Base-by-base conservation (phyloP, 352 stramenopile species). In the Heterotrichella gracilis region DNA sequence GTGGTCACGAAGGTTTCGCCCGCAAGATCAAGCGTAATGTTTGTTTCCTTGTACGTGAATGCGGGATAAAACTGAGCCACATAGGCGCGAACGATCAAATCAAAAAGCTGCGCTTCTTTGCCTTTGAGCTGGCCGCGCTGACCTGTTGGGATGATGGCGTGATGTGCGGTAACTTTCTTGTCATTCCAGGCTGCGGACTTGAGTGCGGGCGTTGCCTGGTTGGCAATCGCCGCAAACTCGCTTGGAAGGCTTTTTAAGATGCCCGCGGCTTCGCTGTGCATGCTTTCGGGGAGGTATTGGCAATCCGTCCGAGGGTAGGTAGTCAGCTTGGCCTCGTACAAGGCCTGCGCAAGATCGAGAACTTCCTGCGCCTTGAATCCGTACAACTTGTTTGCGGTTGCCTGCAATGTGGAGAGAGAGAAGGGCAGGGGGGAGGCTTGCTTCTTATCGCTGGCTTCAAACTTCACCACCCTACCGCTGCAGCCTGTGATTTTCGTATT, bases 221-320 rank as follows among this genome's bases (percentile, higher is more conserved):
- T 53, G 32, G 32, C n/a, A n/a, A 53, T 53, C 9, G 32, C 32
- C n/a, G 32, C 32, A 53, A 17, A 53, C n/a, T 53, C 32, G 32
- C 32, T 53, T n/a, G 32, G 32, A n/a, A 53, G 32, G 32, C n/a
- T 53, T 53, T 53, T 53, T n/a, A 53, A n/a, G n/a, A 53, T 53
- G 9, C 32, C 32, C 32, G 32, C 32, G 32, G 32, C 32, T 17
- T 53, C 32, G 32, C 32, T n/a, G 32, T 53, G 32, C 32, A 17
- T 9, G 32, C 32, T 53, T 53, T 53, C 32, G 9, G 32, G 32
- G 9, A 53, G 32, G 32, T 53, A 53, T 53, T 53, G 32, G 32
- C 32, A 17, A n/a, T 53, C 32, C n/a, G 32, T 53, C 32, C 32
- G 32, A n/a, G 32, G 32, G 32, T 53, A 53, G 32, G 32, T 53